phyloP scores from a whole-genome alignment of 441 rosid genomes.

The Corymbia citriodora region DNA sequence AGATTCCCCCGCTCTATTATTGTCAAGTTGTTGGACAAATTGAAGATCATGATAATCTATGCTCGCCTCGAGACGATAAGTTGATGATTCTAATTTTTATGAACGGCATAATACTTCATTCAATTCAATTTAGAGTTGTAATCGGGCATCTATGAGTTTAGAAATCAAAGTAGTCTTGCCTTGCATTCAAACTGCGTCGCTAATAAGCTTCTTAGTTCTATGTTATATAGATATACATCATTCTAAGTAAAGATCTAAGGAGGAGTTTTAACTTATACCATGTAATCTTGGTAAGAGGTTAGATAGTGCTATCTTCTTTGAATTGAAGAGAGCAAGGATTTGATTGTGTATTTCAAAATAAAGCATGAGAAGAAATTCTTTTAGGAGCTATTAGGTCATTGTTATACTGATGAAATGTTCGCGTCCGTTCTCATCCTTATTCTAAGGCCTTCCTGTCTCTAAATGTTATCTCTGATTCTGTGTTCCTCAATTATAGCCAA shows the following conservation, averaged over 20 bases:
- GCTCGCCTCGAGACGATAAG: background rate
- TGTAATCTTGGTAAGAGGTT: background rate
- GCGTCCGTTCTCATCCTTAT: background rate
- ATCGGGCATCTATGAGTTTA: background rate
- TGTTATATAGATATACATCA: background rate
- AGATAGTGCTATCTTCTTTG: background rate
- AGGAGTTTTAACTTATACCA: background rate
- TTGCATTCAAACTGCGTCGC: accelerated
- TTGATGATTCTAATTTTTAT: background rate
- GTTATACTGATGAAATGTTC: background rate
- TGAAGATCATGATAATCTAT: background rate
- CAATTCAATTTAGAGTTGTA: background rate
- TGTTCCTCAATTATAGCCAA: background rate
- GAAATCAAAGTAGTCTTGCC: background rate
- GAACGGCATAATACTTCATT: background rate
- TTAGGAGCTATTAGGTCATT: background rate
- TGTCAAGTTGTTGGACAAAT: background rate
- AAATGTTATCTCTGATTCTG: background rate
- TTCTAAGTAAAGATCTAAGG: background rate
- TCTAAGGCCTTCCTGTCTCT: background rate
- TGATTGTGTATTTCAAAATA: background rate
- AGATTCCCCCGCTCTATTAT: background rate
- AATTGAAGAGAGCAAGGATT: background rate
- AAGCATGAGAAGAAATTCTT: background rate
- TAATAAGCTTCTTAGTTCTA: background rate